phyloP scores from a whole-genome alignment of 805 yeast genomes.

The Candida maesae region DNA sequence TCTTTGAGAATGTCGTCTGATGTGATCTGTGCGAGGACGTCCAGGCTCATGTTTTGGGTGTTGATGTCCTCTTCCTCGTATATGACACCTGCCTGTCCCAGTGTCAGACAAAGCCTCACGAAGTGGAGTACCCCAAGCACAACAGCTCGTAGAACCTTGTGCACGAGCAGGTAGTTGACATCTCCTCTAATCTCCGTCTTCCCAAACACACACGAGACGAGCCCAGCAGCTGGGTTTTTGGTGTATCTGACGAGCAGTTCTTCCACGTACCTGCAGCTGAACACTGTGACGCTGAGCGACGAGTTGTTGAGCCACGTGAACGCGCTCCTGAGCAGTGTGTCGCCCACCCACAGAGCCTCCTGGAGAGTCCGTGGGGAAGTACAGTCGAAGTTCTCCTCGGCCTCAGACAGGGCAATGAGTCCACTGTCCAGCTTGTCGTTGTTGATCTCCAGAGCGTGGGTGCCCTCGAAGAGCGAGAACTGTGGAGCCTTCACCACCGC shows the following conservation, averaged over 20 bases:
- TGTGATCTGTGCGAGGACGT: conserved; percentile 32
- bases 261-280: conserved; percentile 73
- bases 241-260: conserved; percentile 43
- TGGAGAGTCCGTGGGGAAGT: conserved; percentile 33
- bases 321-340: conserved; percentile 48
- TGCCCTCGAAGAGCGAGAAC: conserved; percentile 75
- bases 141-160: conserved; percentile 48
- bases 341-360: conserved; percentile 48
- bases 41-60: conserved; percentile 56
- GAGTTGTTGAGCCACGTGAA: conserved; percentile 76
- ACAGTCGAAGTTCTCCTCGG: conserved; percentile 47
- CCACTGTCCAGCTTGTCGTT: conserved; percentile 79
- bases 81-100: conserved; percentile 55
- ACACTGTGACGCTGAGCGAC: conserved; percentile 69
- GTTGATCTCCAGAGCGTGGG: conserved; percentile 79
- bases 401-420: conserved; percentile 42
- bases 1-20: conserved; percentile 22
- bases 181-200: not conserved
- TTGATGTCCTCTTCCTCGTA: conserved; percentile 76
- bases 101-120: conserved; percentile 42
- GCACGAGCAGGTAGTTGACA: conserved; percentile 32
- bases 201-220: conserved; percentile 11
- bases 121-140: conserved; percentile 51
- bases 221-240: conserved; percentile 17
- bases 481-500: conserved; percentile 54